phyloP scores from a whole-genome alignment of 768 basidiomycete species.

The Porphyrellus cyaneotinctus region DNA sequence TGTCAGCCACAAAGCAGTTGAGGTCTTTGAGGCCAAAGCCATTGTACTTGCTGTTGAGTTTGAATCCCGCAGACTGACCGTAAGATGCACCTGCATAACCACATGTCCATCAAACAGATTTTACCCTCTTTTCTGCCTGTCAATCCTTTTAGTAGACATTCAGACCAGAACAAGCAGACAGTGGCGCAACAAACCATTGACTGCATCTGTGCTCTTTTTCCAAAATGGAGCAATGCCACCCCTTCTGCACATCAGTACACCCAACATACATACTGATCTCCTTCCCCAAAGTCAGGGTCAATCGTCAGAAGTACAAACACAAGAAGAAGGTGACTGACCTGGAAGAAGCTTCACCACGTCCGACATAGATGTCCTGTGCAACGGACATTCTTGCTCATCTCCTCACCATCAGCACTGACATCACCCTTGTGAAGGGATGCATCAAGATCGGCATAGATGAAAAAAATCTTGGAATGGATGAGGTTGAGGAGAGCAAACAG shows the following conservation, averaged over 20 bases:
- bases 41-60: constrained; percentile 90
- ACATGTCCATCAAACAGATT: constrained; percentile 95
- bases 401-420: constrained; percentile 58
- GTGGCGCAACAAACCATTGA: constrained; percentile 62
- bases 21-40: constrained; percentile 89
- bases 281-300: constrained; percentile 60
- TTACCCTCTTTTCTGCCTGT: constrained; percentile 99
- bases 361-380: constrained; percentile 95
- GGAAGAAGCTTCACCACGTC: constrained; percentile 97
- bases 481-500: constrained; percentile 90
- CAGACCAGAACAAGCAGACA: background rate
- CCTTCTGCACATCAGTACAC: too few relatives aligned
- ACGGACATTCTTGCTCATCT: constrained; percentile 84
- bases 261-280: constrained; percentile 99
- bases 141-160: too few relatives aligned
- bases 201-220: constrained; percentile 99
- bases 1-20: too few relatives aligned
- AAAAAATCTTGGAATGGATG: constrained; percentile 95
- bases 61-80: constrained; percentile 31
- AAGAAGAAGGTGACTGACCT: constrained; percentile 48
- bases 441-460: constrained; percentile 86
- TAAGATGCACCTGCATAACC: too few relatives aligned
- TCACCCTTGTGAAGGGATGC: constrained; percentile 91
- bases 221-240: constrained; percentile 89
- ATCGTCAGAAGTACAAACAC: background rate